phyloP scores from a whole-genome alignment of 352 stramenopile genomes.

The Phytophthora capsici region DNA sequence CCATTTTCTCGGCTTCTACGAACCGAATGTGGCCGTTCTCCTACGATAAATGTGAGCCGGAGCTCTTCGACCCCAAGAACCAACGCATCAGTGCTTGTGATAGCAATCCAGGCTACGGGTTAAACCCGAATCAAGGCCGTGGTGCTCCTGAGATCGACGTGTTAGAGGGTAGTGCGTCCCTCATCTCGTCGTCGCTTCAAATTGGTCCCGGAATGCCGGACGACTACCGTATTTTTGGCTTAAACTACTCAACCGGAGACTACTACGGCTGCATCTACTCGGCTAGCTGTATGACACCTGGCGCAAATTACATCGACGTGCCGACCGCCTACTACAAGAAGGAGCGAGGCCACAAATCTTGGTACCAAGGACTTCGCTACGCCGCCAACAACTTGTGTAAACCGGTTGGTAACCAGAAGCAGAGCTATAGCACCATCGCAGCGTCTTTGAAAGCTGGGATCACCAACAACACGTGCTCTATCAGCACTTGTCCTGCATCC shows the following conservation, averaged over 20 bases:
- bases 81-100: slow-evolving; percentile 85
- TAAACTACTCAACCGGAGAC: slow-evolving; percentile 35
- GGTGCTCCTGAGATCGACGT: slow-evolving; percentile 95
- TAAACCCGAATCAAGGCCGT: slow-evolving; percentile 83
- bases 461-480: slow-evolving; percentile 44
- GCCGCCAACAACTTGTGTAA: slow-evolving; percentile 52
- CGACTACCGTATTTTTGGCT: slow-evolving; percentile 54
- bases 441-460: slow-evolving; percentile 44
- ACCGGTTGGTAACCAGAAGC: slow-evolving; percentile 23
- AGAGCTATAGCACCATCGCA: slow-evolving; percentile 35
- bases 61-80: slow-evolving; percentile 40
- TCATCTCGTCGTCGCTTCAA: slow-evolving; percentile 92
- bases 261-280: slow-evolving; percentile 46
- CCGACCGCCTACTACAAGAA: not conserved
- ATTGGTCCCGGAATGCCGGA: slow-evolving; percentile 71
- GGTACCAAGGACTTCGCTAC: slow-evolving; percentile 45
- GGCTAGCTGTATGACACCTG: slow-evolving; percentile 41
- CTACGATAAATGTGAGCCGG: slow-evolving; percentile 86
- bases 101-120: slow-evolving; percentile 83
- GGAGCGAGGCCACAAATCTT: slow-evolving; percentile 7
- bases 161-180: slow-evolving; percentile 82
- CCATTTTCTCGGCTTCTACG: slow-evolving; percentile 90
- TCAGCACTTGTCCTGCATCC: slow-evolving; percentile 41
- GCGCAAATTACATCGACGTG: slow-evolving; percentile 47
- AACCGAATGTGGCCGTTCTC: slow-evolving; percentile 95